Conservation (phyloP, 768 basidiomycete species). For the Favolaschia claudopus region DNA sequence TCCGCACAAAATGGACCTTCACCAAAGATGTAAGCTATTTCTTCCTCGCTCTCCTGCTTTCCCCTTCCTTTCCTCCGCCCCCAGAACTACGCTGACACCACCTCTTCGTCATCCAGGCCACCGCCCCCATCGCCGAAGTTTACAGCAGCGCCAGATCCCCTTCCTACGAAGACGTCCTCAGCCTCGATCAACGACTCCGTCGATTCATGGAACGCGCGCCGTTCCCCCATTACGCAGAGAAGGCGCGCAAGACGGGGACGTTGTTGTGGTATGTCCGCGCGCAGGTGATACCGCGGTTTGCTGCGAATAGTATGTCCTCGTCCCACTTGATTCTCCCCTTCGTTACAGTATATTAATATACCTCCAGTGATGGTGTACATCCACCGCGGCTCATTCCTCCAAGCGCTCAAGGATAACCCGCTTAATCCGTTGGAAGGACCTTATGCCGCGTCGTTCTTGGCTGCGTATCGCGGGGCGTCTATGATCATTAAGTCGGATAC, state of each 20-base stretch:
- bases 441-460: conserved; percentile 57
- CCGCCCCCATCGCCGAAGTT: conserved; percentile 35
- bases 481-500: background rate
- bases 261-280: conserved; percentile 3
- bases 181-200: conserved; percentile 13
- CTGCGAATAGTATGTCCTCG: background rate
- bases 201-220: conserved; percentile 5
- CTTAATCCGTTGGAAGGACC: conserved; percentile 52
- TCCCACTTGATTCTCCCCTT: background rate
- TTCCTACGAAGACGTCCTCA: conserved; percentile 33
- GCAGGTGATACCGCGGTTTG: background rate
- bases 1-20: conserved; percentile 1
- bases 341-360: background rate
- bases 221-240: conserved; percentile 2
- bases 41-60: background rate
- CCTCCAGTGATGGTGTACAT: conserved; percentile 52
- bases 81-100: too few species aligned
- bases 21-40: conserved; percentile 2
- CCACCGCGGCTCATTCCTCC: conserved; percentile 55
- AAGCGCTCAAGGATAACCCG: conserved; percentile 52
- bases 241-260: background rate
- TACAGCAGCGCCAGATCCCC: conserved; percentile 36
- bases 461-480: conserved; percentile 55
- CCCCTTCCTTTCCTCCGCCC: too few species aligned
- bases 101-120: too few species aligned